A percentile compares a stretch with the other conserved stretches of the same genome.
Evolutionary conservation across 23 red algal species (phyloP).

Genomic region (Cyanidiococcus yangmingshanensis): DNA sequence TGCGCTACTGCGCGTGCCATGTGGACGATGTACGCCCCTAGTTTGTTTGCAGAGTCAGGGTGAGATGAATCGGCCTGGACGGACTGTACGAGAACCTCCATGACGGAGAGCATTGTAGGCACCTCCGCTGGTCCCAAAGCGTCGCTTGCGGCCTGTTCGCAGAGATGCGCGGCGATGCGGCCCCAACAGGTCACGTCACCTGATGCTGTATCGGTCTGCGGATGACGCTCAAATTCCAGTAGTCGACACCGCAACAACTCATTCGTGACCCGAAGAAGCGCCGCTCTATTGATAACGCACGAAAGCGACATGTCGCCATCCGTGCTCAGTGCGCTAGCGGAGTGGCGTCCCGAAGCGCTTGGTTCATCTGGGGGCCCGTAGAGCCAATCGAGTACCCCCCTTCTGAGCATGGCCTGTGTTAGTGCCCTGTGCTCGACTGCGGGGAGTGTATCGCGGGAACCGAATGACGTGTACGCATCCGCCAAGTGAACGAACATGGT

Average conservation of each 20-base stretch:
- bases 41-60: background rate
- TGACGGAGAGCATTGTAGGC: background rate
- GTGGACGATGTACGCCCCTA: background rate
- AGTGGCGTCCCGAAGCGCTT: background rate
- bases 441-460: background rate
- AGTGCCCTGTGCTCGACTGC: background rate
- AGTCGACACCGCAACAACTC: too few relatives aligned
- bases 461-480: background rate
- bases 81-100: background rate
- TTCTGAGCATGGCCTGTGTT: background rate
- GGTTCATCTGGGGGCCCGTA: background rate
- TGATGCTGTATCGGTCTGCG: too few relatives aligned
- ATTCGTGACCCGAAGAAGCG: too few relatives aligned
- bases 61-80: background rate
- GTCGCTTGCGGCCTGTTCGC: background rate
- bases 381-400: background rate
- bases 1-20: background rate
- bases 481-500: background rate
- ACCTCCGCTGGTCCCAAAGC: background rate
- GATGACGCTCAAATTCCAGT: too few relatives aligned
- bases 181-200: background rate
- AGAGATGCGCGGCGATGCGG: background rate
- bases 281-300: too few relatives aligned
- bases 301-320: too few relatives aligned
- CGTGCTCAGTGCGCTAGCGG: too few relatives aligned